Percentiles rank a stretch among this genome's conserved stretches.
These are phyloP conservation scores for Aspergillus piperis DNA, from an alignment of 2,329 filamentous ascomycete species.

Conservation along the genomic window DNA sequence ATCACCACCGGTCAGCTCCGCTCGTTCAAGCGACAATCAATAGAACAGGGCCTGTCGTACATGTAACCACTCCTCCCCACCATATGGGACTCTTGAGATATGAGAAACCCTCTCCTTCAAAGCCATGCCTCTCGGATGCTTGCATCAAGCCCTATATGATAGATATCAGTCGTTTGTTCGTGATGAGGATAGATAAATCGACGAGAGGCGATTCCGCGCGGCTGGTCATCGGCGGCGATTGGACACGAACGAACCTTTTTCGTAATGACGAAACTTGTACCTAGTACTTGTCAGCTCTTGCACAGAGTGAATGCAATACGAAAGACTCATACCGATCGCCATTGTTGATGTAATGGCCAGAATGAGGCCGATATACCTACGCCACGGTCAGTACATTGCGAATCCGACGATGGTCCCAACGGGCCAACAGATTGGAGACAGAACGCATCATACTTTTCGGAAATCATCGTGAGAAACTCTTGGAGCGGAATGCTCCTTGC, in stretches of 20 bases:
- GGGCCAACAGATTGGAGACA: conserved; percentile 5
- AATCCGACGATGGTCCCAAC: conserved; percentile 24
- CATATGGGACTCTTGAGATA: conserved; percentile 94
- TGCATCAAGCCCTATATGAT: conserved; percentile 75
- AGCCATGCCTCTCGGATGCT: conserved; percentile 87
- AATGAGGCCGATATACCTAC: conserved; percentile 50
- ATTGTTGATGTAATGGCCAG: conserved; percentile 52
- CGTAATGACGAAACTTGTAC: conserved; percentile 97
- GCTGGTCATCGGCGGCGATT: conserved; percentile 6
- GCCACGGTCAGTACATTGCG: conserved; percentile 6
- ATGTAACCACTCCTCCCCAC: conserved; percentile 92
- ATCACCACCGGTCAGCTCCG: conserved; percentile 26
- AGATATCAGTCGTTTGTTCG: conserved; percentile 22
- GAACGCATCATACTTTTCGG: conserved; percentile 42
- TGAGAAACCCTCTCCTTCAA: conserved; percentile 93
- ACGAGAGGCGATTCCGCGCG: conserved; percentile 8
- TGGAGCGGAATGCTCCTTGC: conserved; percentile 43
- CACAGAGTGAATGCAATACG: not conserved
- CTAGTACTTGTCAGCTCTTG: conserved; percentile 48
- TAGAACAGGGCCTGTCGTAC: conserved; percentile 55
- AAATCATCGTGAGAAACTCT: conserved; percentile 38
- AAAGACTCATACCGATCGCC: conserved; percentile 44
- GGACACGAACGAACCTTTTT: conserved; percentile 72
- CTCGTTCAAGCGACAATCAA: conserved; percentile 15
- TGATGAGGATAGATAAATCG: conserved; percentile 10